These are phyloP conservation scores for Chenopodium formosanum DNA, from an alignment of 148 eudicot species.

Conservation along the genomic window DNA sequence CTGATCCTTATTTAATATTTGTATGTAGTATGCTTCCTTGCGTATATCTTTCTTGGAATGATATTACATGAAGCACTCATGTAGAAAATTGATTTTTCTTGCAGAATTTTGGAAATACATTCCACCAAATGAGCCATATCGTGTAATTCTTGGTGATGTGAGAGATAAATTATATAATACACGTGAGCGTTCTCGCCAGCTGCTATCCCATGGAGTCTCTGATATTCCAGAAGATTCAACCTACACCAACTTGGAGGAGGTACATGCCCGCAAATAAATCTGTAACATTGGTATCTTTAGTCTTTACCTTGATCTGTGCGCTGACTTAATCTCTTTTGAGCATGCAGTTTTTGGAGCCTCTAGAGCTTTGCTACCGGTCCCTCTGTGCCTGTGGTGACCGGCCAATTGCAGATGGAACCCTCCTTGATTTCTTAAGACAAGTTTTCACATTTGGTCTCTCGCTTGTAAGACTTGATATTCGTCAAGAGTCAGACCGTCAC, in stretches of 20 bases:
- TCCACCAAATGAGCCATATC: conserved; percentile 88
- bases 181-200: conserved; percentile 87
- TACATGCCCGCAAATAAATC: conserved; percentile 22
- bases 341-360: conserved; percentile 87
- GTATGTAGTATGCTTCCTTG: not conserved
- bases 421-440: conserved; percentile 92
- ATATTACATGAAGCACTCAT: not conserved
- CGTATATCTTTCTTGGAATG: conserved; percentile 4
- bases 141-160: conserved; percentile 93
- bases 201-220: conserved; percentile 74
- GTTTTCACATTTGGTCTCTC: conserved; percentile 97
- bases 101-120: conserved; percentile 96
- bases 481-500: conserved; percentile 96
- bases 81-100: conserved; percentile 3
- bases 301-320: not conserved
- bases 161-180: conserved; percentile 88
- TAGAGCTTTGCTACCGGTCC: conserved; percentile 90
- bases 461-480: conserved; percentile 84
- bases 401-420: conserved; percentile 92
- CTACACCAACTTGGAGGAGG: conserved; percentile 80
- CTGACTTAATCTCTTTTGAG: conserved; percentile 14
- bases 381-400: conserved; percentile 90
- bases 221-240: conserved; percentile 84
- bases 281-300: not conserved
- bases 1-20: not conserved